phyloP scores from a whole-genome alignment of 1,139 yeast genomes.

The Candida sp. region DNA sequence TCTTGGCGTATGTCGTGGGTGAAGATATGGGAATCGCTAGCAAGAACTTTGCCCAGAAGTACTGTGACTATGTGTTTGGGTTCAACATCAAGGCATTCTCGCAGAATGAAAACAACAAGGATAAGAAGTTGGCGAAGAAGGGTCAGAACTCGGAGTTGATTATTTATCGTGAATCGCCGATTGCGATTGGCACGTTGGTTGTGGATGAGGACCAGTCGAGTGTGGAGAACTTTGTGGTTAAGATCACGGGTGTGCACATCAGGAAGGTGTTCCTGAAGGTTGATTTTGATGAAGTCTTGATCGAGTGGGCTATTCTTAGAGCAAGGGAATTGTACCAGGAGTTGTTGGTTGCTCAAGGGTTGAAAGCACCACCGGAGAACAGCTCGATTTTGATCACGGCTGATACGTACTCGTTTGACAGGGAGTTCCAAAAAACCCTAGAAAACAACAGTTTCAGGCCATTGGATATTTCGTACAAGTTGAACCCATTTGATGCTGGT shows the following conservation, averaged over 20 bases:
- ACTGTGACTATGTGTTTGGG: slow-evolving; percentile 53
- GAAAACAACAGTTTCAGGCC: slow-evolving; percentile 27
- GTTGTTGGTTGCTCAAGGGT: slow-evolving; percentile 24
- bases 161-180: slow-evolving; percentile 67
- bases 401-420: slow-evolving; percentile 60
- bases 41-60: slow-evolving; percentile 33
- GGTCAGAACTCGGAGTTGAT: slow-evolving; percentile 58
- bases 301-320: slow-evolving; percentile 62
- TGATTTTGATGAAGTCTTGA: slow-evolving; percentile 63
- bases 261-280: slow-evolving; percentile 67
- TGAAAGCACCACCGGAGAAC: slow-evolving; percentile 24
- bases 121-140: slow-evolving; percentile 26
- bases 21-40: slow-evolving; percentile 55
- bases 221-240: slow-evolving; percentile 44
- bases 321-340: slow-evolving; percentile 44
- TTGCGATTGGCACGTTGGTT: slow-evolving; percentile 56
- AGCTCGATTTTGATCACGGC: slow-evolving; percentile 39
- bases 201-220: slow-evolving; percentile 40
- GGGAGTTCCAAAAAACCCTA: slow-evolving; percentile 35
- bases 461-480: slow-evolving; percentile 21
- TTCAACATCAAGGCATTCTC: slow-evolving; percentile 52
- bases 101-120: slow-evolving; percentile 26
- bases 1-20: slow-evolving; percentile 31
- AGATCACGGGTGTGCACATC: slow-evolving; percentile 61
- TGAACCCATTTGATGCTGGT: slow-evolving; percentile 30